phyloP scores from a whole-genome alignment of 2,329 filamentous ascomycete genomes.

The Neonectria faginata region DNA sequence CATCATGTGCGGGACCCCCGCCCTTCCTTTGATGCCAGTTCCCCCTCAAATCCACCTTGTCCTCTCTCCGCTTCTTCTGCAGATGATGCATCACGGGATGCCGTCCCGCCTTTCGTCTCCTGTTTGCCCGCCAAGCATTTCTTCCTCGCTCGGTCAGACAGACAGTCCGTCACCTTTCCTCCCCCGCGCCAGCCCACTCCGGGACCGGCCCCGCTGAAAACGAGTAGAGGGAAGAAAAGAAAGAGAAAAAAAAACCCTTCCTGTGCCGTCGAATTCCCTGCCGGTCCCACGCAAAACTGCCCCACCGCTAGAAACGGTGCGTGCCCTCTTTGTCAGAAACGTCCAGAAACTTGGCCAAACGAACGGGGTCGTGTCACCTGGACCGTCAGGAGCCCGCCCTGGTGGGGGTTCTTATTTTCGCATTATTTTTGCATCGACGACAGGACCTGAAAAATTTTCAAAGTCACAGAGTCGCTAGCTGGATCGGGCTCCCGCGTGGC shows the following conservation, averaged over 20 bases:
- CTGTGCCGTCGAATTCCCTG: slow-evolving; percentile 14
- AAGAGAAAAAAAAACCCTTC: not conserved
- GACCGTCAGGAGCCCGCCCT: slow-evolving; percentile 11
- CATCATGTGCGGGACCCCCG: slow-evolving; percentile 2
- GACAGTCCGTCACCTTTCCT: slow-evolving; percentile 11
- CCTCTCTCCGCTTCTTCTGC: slow-evolving; percentile 10
- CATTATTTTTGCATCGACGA: slow-evolving; percentile 5
- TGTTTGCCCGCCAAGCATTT: not conserved
- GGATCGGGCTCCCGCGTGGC: slow-evolving; percentile 9
- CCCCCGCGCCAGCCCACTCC: not conserved
- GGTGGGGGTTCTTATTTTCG: slow-evolving; percentile 2
- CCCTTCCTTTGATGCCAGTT: not conserved
- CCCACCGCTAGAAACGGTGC: slow-evolving; percentile 25
- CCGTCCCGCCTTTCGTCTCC: slow-evolving; percentile 7
- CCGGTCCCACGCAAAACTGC: slow-evolving; percentile 21
- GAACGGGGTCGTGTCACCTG: slow-evolving; percentile 10
- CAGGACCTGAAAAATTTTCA: slow-evolving; percentile 31
- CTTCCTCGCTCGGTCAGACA: not conserved
- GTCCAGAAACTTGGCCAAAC: not conserved
- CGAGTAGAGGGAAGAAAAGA: not conserved
- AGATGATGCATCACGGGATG: slow-evolving; percentile 12
- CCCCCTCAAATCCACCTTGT: not conserved
- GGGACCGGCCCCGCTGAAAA: slow-evolving; percentile 22
- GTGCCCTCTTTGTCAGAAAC: not conserved
- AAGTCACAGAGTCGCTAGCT: slow-evolving; percentile 2